Base-by-base conservation (phyloP, 305 asterid species). In the Withania somnifera region DNA sequence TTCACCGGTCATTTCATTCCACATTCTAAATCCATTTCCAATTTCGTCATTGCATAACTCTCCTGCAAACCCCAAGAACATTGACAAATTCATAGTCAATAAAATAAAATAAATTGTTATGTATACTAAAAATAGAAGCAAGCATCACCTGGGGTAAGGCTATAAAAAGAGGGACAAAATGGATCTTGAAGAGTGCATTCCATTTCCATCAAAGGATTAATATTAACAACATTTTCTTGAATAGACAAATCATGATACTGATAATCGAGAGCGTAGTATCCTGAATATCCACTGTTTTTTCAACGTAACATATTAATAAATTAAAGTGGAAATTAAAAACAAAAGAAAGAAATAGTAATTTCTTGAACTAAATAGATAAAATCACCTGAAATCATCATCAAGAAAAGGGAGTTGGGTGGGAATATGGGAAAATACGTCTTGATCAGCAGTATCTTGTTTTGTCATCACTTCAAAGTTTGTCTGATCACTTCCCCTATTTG, bases 331-430 rank as follows among this genome's bases (percentile, higher is more conserved):
- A n/a, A n/a, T n/a, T n/a, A 7, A 13, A 61, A 30, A 61, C 36
- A 24, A 6, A 4, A 24, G 40, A 36, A 2, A n/a, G 7, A 26
- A 63, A 63, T 6, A 4, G 1, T 20, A 45, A 40, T 42, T 60
- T 60, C 5, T 26, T 26, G 6, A 61, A 28, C 40, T 28, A 28
- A 0, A 28, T 28, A 61, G 14, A 42, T 36, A 19, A 10, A 24
- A 58, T 82, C 42, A 93, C 97, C 97, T 92, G 86, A 88, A 58
- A 85, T 6, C 8, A 85, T 6, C 8, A 85, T 92, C 91, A 26
- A 87, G 84, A 14, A 88, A 87, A 7, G 88, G 86, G 1, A 87
- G 86, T 82, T 87, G 92, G 50, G 58, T 83, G 3, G 90, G 84
- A 60, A 87, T 40, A 3, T 6, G 83, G 1, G 90, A 81, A 63